These are phyloP conservation scores for Nannochloropsis gaditana DNA, from an alignment of 108 stramenopile species.

Conservation along the genomic window DNA sequence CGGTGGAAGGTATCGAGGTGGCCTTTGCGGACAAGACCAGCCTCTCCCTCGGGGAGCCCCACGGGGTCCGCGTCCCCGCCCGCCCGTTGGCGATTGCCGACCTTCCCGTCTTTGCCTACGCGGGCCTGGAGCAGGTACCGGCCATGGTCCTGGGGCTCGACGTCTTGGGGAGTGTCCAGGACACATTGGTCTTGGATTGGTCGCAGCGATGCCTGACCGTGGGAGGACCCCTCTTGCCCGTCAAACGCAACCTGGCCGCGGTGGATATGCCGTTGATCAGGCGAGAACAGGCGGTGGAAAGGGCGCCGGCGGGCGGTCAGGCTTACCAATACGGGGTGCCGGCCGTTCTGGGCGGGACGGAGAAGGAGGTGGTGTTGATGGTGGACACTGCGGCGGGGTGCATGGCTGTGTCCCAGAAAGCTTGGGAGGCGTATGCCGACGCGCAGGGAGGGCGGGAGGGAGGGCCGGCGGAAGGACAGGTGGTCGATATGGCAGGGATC, in stretches of 20 bases:
- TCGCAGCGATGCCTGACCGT: background rate
- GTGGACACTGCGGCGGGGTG: background rate
- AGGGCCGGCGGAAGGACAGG: background rate
- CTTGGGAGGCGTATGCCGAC: no score
- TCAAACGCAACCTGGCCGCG: background rate
- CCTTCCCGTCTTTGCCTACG: background rate
- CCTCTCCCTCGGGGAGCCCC: background rate
- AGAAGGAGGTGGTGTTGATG: background rate
- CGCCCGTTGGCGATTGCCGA: background rate
- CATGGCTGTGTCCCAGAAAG: background rate
- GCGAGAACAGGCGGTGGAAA: background rate
- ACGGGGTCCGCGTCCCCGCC: background rate
- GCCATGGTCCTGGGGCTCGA: background rate
- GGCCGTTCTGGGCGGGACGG: background rate
- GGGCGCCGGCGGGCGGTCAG: background rate
- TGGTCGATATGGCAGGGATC: background rate
- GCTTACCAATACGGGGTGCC: background rate
- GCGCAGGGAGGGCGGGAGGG: no score
- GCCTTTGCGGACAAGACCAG: background rate
- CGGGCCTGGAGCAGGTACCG: background rate
- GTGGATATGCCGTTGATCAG: background rate
- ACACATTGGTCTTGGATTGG: background rate
- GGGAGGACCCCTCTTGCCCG: background rate
- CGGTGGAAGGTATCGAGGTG: background rate
- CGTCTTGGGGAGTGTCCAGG: background rate